These are phyloP conservation scores for Pseudogymnoascus sp. DNA, from an alignment of 2,329 filamentous ascomycete species.

Conservation along the genomic window DNA sequence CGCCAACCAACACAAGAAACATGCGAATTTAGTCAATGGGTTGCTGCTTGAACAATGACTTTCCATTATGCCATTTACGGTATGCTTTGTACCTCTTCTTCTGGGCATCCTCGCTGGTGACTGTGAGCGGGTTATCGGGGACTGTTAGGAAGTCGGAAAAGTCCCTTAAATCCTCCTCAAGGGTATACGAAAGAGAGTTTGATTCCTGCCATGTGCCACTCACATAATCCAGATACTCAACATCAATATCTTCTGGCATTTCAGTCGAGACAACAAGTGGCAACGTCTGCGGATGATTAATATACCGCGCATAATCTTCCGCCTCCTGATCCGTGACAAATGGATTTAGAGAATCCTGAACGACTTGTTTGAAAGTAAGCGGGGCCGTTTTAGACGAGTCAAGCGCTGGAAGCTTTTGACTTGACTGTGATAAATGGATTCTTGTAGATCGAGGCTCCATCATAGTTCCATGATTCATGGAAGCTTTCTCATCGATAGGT, in stretches of 20 bases:
- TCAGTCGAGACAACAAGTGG: constrained; percentile 71
- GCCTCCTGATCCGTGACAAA: constrained; percentile 68
- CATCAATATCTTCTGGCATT: constrained; percentile 49
- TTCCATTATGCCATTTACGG: constrained; percentile 85
- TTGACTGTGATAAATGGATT: constrained; percentile 25
- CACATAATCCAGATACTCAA: constrained; percentile 75
- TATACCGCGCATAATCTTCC: constrained; percentile 81
- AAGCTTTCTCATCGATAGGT: constrained; percentile 29
- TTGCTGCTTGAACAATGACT: constrained; percentile 92
- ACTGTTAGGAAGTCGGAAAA: constrained; percentile 72
- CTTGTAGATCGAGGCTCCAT: constrained; percentile 35
- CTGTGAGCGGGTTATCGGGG: constrained; percentile 75
- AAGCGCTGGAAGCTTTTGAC: constrained; percentile 48
- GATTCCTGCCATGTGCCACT: constrained; percentile 53
- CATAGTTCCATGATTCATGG: constrained; percentile 44
- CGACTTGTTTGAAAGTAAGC: constrained; percentile 80
- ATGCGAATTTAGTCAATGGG: constrained; percentile 38
- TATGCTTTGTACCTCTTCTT: constrained; percentile 98
- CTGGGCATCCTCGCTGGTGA: constrained; percentile 72
- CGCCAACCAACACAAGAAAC: background rate
- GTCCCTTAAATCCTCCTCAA: constrained; percentile 59
- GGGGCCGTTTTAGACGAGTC: constrained; percentile 79
- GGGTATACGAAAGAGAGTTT: constrained; percentile 27
- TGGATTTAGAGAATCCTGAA: constrained; percentile 78
- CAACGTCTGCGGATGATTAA: constrained; percentile 80